phyloP scores from a whole-genome alignment of 2,329 filamentous ascomycete species.

The Aspergillus quadricinctus region DNA sequence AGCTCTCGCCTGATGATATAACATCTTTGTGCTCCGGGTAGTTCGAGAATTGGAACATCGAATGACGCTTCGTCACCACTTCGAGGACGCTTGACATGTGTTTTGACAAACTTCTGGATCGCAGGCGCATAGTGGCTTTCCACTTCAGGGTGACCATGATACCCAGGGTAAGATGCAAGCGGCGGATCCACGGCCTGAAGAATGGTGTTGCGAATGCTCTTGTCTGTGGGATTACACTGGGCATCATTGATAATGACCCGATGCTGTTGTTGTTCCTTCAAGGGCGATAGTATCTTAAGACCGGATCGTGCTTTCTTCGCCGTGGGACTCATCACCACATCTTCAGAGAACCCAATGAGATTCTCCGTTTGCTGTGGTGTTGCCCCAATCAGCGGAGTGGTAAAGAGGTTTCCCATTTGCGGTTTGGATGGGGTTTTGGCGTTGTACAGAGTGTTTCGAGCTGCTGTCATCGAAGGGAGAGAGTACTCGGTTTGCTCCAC shows the following conservation, averaged over 20 bases:
- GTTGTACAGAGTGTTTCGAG: constrained; percentile 55
- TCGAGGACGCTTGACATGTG: constrained; percentile 50
- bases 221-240: constrained; percentile 87
- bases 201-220: constrained; percentile 68
- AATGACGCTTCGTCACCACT: constrained; percentile 56
- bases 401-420: constrained; percentile 46
- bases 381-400: constrained; percentile 70
- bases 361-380: constrained; percentile 50
- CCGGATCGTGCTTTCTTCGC: constrained; percentile 33
- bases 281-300: constrained; percentile 15
- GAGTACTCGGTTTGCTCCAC: constrained; percentile 93
- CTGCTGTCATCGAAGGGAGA: constrained; percentile 57
- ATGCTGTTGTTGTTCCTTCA: constrained; percentile 22
- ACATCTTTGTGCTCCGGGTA: constrained; percentile 59
- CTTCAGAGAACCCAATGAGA: constrained; percentile 29
- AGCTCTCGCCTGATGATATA: constrained; percentile 83
- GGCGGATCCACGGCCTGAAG: constrained; percentile 69
- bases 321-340: constrained; percentile 34
- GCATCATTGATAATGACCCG: constrained; percentile 72
- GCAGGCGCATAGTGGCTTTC: constrained; percentile 65
- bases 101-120: constrained; percentile 77
- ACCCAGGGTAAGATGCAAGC: constrained; percentile 70
- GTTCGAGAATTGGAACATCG: constrained; percentile 61
- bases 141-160: constrained; percentile 65
- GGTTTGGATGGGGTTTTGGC: constrained; percentile 74